These are phyloP conservation scores for Phytophthora megakarya DNA, from an alignment of 352 stramenopile species.

Conservation along the genomic window DNA sequence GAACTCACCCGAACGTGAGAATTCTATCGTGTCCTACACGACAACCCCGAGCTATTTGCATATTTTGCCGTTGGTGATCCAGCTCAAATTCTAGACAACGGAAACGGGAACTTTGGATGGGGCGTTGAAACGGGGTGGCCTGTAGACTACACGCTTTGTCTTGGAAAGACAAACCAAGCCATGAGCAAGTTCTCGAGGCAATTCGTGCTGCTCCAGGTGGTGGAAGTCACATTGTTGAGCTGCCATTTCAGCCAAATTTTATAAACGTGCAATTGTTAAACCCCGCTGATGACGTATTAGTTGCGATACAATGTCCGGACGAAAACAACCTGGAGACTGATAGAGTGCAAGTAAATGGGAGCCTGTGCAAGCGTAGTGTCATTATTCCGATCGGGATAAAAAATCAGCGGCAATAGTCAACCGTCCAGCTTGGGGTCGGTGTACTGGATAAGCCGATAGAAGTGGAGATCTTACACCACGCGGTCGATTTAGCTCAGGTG, in stretches of 20 bases:
- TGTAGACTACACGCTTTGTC: slow-evolving; percentile 21
- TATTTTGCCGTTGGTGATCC: slow-evolving; percentile 19
- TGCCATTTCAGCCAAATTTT: slow-evolving; percentile 19
- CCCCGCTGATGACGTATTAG: not conserved
- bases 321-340: slow-evolving; percentile 15
- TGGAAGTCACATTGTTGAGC: too few species aligned
- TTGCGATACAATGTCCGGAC: not conserved
- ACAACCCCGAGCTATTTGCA: slow-evolving; percentile 17
- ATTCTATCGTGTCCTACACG: too few species aligned
- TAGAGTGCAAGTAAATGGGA: too few species aligned
- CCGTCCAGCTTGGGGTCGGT: slow-evolving; percentile 3
- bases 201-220: too few species aligned
- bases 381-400: slow-evolving; percentile 19
- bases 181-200: not conserved
- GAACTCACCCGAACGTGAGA: too few species aligned
- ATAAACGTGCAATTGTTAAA: slow-evolving; percentile 6
- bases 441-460: not conserved
- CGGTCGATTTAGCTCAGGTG: slow-evolving; percentile 23
- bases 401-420: not conserved
- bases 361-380: not conserved
- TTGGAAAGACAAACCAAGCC: slow-evolving; percentile 18
- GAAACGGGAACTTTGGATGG: slow-evolving; percentile 13
- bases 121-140: slow-evolving; percentile 12
- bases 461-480: slow-evolving; percentile 13
- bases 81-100: slow-evolving; percentile 20